Evolutionary conservation across 2,329 filamentous ascomycete species (phyloP), one percentile per base, ranked within the genome.

Genomic region (Pezicula carpinea): DNA sequence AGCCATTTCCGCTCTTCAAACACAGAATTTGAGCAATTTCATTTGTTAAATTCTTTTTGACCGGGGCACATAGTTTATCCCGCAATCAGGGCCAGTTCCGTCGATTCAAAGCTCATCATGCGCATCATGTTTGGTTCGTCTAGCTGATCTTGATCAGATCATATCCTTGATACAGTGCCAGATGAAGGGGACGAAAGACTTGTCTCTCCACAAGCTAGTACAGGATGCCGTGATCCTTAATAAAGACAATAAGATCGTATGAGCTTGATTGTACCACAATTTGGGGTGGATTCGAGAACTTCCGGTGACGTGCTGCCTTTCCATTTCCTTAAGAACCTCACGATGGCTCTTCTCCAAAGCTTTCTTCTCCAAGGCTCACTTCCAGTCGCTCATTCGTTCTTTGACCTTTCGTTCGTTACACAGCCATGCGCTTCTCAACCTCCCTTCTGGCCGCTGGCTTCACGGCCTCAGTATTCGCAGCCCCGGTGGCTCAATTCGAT

Each of bases 351-450:
- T 23, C 19, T 15, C 38, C 5, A 6, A 15, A 10, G 8, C n/a
- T 13, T 10, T 15, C 15, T 40, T 15, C 38, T 40, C 8, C 38
- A 15, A 21, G 10, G 21, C 38, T 22, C 18, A 22, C 38, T 14
- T 23, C 26, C 38, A 15, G 21, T 40, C 38, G 26, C 38, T 40
- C 38, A 23, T 40, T 40, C 38, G 14, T 23, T 39, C 22, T 23
- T n/a, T 35, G 8, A 35, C 19, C 8, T 40, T 23, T 22, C 26
- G 26, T 29, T 29, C 26, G 13, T 22, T 40, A 23, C 18, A 22
- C 15, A 15, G 22, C 19, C n/a, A 40, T 40, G 38, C 38, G 38
- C 22, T 40, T 40, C 38, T 40, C 38, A 14, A 40, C 38, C 22
- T 40, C n/a, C 10, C 22, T 40, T 23, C 22, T 40, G n/a, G 38